Evolutionary conservation across 2,329 filamentous ascomycete species (phyloP), one percentile per base, ranked within the genome.

Genomic region (Diaporthe sp.): DNA sequence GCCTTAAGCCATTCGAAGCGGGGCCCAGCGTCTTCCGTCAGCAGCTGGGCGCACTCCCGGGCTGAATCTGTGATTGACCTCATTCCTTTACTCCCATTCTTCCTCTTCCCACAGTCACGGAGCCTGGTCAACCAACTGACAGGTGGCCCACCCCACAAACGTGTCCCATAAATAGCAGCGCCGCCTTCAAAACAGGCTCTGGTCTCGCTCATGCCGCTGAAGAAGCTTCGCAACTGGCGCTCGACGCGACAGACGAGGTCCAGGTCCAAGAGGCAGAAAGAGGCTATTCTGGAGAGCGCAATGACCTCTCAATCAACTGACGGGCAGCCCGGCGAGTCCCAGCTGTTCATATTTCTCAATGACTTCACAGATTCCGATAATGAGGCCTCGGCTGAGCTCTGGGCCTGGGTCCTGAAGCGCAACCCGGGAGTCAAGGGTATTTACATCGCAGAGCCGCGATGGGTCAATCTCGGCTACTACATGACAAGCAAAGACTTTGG

Each of bases 331-430:
- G 50, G 28, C n/a, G 35, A 55, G 17, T 42, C 55, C 3, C 50
- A 45, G 33, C 54, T 76, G 68, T 74, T 25, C 17, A 45, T 76
- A 40, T 76, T 75, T 33, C 52, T 76, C 35, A 76, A 76, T 12
- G 75, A 76, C 61, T 76, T 76, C 38, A 76, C 75, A 40, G 75
- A 76, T 22, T 75, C 75, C 3, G 75, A 76, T 40, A 76, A 76
- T 40, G 64, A 76, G 28, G 75, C 75, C 13, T 57, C 75, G 50
- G 72, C 52, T 55, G 67, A 74, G 60, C 45, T 68, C n/a, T 76
- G 75, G 75, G 73, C 73, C 6, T 58, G 12, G 28, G 10, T 33
- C 9, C 47, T 76, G 33, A 17, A 45, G 19, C 42, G 8, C 33
- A 40, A 75, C 42, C 75, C 68, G 15, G 40, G 42, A 3, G 25